These are phyloP conservation scores for Tolypocladium paradoxum DNA, from an alignment of 2,329 filamentous ascomycete genomes.

Conservation along the genomic window DNA sequence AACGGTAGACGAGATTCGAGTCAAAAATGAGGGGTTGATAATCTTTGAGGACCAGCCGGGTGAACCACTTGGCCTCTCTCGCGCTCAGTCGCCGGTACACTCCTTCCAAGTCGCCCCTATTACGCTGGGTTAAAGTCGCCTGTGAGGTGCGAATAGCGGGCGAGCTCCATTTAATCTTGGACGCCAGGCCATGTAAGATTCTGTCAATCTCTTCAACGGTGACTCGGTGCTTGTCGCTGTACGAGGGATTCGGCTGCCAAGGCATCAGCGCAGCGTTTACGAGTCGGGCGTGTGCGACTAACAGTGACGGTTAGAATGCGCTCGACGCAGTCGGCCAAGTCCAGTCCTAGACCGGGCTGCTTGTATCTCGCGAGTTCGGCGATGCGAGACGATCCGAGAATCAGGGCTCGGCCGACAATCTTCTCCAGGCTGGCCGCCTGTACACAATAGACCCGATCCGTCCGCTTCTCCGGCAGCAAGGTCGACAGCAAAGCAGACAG, in stretches of 20 bases:
- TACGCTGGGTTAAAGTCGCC: slow-evolving; percentile 12
- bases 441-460: slow-evolving; percentile 68
- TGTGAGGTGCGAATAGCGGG: slow-evolving; percentile 39
- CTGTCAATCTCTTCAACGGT: slow-evolving; percentile 64
- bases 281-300: slow-evolving; percentile 11
- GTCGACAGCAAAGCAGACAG: slow-evolving; percentile 60
- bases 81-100: slow-evolving; percentile 53
- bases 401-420: slow-evolving; percentile 57
- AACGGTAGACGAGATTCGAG: slow-evolving; percentile 38
- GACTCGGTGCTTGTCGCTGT: slow-evolving; percentile 28
- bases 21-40: slow-evolving; percentile 59
- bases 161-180: slow-evolving; percentile 60
- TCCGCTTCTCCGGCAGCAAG: slow-evolving; percentile 63
- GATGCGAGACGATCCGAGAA: slow-evolving; percentile 50
- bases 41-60: slow-evolving; percentile 67
- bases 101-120: slow-evolving; percentile 35
- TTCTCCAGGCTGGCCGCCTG: slow-evolving; percentile 50
- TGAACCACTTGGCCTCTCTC: slow-evolving; percentile 77
- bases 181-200: slow-evolving; percentile 55
- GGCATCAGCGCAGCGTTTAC: not conserved
- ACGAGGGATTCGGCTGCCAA: slow-evolving; percentile 32
- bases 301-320: slow-evolving; percentile 51
- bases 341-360: slow-evolving; percentile 42
- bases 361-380: slow-evolving; percentile 54
- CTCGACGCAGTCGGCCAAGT: slow-evolving; percentile 64